Evolutionary conservation across 2,329 filamentous ascomycete species (phyloP).

Genomic region (Zelopaecilomyces penicillatus): DNA sequence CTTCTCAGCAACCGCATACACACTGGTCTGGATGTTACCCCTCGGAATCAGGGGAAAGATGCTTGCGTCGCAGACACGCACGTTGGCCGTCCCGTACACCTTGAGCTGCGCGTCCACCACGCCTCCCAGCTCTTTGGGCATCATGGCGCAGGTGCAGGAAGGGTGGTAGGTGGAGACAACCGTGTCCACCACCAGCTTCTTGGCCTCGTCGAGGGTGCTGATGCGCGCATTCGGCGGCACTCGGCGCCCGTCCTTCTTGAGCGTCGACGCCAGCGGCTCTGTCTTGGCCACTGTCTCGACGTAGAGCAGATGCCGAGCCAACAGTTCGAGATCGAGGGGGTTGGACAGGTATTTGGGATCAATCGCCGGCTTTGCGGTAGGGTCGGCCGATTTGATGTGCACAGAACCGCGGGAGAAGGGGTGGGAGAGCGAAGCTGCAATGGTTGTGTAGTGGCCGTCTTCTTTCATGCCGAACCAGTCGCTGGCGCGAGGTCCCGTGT

Average conservation of each 20-base stretch:
- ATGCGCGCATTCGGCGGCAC: conserved; percentile 15
- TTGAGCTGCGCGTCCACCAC: conserved; percentile 34
- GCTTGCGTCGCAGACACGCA: conserved; percentile 38
- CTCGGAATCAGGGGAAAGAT: conserved; percentile 35
- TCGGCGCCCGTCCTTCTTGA: conserved; percentile 27
- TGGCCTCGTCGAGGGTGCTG: conserved; percentile 24
- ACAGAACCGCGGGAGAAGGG: conserved; percentile 51
- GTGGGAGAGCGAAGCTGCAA: conserved; percentile 49
- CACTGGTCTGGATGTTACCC: conserved; percentile 24
- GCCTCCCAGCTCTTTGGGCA: conserved; percentile 34
- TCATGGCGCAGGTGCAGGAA: conserved; percentile 42
- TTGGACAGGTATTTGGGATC: conserved; percentile 25
- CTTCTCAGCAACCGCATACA: conserved; percentile 31
- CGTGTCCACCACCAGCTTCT: conserved; percentile 24
- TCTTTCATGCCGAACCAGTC: conserved; percentile 5
- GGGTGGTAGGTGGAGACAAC: conserved; percentile 37
- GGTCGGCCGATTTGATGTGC: conserved; percentile 41
- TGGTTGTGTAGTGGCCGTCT: conserved; percentile 42
- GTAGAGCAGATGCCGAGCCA: conserved; percentile 35
- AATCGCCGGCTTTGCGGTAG: conserved; percentile 30
- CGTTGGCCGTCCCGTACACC: conserved; percentile 35
- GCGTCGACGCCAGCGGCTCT: conserved; percentile 29
- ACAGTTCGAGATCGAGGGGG: conserved; percentile 47
- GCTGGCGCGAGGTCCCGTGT: conserved; percentile 17
- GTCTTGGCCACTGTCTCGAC: conserved; percentile 29